Conservation (phyloP, 768 basidiomycete genomes). For the Pleurotus pulmonarius region DNA sequence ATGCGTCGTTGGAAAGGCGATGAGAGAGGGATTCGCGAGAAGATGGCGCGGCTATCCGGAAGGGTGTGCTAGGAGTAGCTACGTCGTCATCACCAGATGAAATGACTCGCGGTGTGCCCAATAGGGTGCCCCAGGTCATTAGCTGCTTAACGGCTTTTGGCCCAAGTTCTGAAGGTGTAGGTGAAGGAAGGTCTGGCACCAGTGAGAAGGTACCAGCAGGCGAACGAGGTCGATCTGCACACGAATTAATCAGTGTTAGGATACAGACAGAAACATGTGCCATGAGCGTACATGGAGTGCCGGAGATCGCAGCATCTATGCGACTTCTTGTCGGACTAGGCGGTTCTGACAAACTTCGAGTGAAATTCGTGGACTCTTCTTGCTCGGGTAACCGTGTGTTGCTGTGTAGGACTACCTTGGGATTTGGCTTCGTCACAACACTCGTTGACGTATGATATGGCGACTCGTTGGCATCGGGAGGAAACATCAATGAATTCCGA, state of each 20-base stretch:
- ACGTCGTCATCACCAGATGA: slow-evolving; percentile 56
- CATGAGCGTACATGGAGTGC: slow-evolving; percentile 70
- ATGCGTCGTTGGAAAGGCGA: slow-evolving; percentile 76
- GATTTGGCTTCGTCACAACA: slow-evolving; percentile 28
- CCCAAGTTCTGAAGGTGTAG: slow-evolving; percentile 78
- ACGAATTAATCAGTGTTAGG: too few relatives aligned
- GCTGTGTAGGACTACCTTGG: slow-evolving; percentile 67
- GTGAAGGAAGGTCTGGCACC: slow-evolving; percentile 84
- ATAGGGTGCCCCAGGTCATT: slow-evolving; percentile 96
- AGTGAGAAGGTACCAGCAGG: slow-evolving; percentile 65
- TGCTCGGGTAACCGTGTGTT: slow-evolving; percentile 82
- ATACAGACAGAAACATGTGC: slow-evolving; percentile 21
- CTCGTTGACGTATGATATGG: slow-evolving; percentile 55
- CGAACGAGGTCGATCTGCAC: slow-evolving; percentile 59
- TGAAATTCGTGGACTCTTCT: slow-evolving; percentile 44
- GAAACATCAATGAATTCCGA: slow-evolving; percentile 93
- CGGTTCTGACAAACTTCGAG: slow-evolving; percentile 51
- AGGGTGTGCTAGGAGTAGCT: slow-evolving; percentile 57
- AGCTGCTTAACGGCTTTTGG: slow-evolving; percentile 84
- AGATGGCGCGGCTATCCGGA: slow-evolving; percentile 75
- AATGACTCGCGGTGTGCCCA: slow-evolving; percentile 87
- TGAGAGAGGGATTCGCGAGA: slow-evolving; percentile 79
- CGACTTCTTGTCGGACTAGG: slow-evolving; percentile 89
- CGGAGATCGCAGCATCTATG: slow-evolving; percentile 89
- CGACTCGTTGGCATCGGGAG: slow-evolving; percentile 85